Percentiles rank a stretch among this genome's conserved stretches.
Evolutionary conservation across 768 basidiomycete genomes (phyloP).

Genomic region (Psilocybe cyanescens): DNA sequence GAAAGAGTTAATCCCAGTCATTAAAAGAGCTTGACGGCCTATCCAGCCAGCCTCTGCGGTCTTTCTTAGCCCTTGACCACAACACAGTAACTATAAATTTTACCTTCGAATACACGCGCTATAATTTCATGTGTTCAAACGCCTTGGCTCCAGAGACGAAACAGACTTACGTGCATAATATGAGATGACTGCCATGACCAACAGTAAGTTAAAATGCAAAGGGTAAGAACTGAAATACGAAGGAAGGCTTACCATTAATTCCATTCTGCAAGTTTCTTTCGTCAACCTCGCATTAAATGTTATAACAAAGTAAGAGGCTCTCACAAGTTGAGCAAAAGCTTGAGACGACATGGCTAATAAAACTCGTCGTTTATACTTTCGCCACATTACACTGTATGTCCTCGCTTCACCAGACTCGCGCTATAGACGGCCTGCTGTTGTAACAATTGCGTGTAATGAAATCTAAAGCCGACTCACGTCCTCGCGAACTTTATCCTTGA

Average conservation of each 20-base stretch:
- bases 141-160: constrained; percentile 1
- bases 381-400: constrained; percentile 85
- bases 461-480: constrained; percentile 49
- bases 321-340: constrained; percentile 90
- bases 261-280: constrained; percentile 66
- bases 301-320: constrained; percentile 30
- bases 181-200: constrained; percentile 71
- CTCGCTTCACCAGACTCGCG: constrained; percentile 76
- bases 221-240: neutral
- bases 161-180: constrained; percentile 84
- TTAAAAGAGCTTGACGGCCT: constrained; percentile 89
- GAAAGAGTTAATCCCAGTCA: constrained; percentile 93
- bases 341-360: constrained; percentile 95
- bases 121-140: neutral
- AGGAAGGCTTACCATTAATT: constrained; percentile 74
- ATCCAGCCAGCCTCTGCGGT: constrained; percentile 91
- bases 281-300: constrained; percentile 14
- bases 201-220: constrained; percentile 7
- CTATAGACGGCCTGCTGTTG: constrained; percentile 38
- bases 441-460: neutral
- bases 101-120: constrained; percentile 94
- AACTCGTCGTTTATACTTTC: constrained; percentile 82
- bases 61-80: constrained; percentile 11
- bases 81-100: constrained; percentile 11
- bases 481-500: constrained; percentile 76